Percentiles rank a stretch among this genome's conserved stretches.
Conservation (phyloP, 176 grass and related monocot genomes). For the Avena eriantha region DNA sequence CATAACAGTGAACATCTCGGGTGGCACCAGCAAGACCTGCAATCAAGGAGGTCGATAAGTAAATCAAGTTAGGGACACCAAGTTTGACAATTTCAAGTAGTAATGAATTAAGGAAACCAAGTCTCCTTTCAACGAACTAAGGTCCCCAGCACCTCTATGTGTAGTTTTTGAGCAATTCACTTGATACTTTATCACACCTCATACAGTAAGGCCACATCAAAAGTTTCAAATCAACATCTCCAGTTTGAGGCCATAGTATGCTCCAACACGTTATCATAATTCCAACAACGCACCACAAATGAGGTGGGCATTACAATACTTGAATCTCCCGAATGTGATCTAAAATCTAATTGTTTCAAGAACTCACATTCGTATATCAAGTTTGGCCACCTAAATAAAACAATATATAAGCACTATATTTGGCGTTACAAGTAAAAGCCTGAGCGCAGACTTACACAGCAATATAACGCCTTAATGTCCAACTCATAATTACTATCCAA, state of each 20-base stretch:
- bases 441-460: background rate
- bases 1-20: constrained; percentile 91
- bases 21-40: constrained; percentile 95
- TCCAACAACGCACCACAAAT: background rate
- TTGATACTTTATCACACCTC: background rate
- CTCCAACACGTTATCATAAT: background rate
- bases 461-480: background rate
- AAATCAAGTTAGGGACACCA: background rate
- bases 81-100: background rate
- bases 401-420: constrained; percentile 23
- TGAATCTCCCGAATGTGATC: background rate
- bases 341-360: constrained; percentile 12
- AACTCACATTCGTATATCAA: background rate
- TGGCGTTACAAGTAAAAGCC: constrained; percentile 22
- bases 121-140: constrained; percentile 5
- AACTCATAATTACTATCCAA: constrained; percentile 33
- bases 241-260: background rate
- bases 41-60: constrained; percentile 44
- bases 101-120: background rate
- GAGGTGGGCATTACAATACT: background rate
- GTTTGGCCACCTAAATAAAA: constrained; percentile 31
- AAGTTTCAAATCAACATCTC: constrained; percentile 25
- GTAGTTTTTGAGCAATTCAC: background rate
- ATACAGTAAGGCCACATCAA: background rate
- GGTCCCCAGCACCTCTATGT: constrained; percentile 3